Evolutionary conservation across 2,329 filamentous ascomycete species (phyloP).

Genomic region (Paracoccidioides brasiliensis): DNA sequence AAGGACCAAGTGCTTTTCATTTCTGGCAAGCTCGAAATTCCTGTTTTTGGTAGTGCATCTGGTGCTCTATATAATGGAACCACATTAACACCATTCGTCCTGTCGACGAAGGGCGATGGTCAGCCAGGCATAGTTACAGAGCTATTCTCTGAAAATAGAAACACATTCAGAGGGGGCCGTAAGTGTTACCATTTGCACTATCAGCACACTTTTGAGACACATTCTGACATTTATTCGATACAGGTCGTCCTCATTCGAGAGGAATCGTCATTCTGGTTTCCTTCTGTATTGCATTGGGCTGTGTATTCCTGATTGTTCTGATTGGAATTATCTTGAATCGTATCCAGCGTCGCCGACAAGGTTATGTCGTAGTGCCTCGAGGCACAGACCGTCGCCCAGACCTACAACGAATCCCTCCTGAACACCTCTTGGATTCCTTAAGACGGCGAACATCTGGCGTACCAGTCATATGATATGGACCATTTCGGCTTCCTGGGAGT

Average conservation of each 20-base stretch:
- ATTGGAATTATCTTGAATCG: conserved; percentile 36
- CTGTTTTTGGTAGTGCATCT: conserved; percentile 65
- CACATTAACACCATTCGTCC: conserved; percentile 60
- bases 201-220: neutral
- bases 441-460: conserved; percentile 23
- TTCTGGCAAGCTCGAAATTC: conserved; percentile 67
- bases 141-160: conserved; percentile 70
- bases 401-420: conserved; percentile 34
- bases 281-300: conserved; percentile 35
- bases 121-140: conserved; percentile 61
- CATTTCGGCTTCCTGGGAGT: neutral
- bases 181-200: conserved; percentile 25
- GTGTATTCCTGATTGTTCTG: conserved; percentile 36
- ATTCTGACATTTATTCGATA: conserved; percentile 8
- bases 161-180: conserved; percentile 57
- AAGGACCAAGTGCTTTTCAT: conserved; percentile 62
- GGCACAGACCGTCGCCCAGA: conserved; percentile 35
- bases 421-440: conserved; percentile 33
- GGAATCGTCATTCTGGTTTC: conserved; percentile 35
- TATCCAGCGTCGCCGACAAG: conserved; percentile 34
- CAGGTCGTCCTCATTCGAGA: conserved; percentile 28
- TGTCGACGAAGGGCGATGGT: conserved; percentile 56
- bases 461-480: conserved; percentile 20
- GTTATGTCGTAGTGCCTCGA: conserved; percentile 34
- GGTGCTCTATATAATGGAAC: conserved; percentile 82